phyloP scores from a whole-genome alignment of 2,329 filamentous ascomycete species.

The Chaetothyriales sp. region DNA sequence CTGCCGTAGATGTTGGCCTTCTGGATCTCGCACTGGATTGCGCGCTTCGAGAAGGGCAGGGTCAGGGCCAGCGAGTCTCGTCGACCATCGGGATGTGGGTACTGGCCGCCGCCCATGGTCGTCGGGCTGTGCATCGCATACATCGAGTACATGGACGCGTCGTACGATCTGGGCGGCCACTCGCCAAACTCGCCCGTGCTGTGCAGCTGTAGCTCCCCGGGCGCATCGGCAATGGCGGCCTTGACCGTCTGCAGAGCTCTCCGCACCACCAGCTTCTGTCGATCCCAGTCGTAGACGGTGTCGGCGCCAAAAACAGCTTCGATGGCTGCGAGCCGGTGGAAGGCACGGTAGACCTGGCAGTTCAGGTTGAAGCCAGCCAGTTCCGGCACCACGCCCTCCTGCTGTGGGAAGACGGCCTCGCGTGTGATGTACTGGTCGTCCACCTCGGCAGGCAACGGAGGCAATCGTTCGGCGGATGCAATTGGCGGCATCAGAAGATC shows the following conservation, averaged over 20 bases:
- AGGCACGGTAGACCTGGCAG: constrained; percentile 64
- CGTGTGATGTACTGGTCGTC: constrained; percentile 71
- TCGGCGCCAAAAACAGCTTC: constrained; percentile 72
- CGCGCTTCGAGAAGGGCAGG: constrained; percentile 18
- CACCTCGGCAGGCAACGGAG: constrained; percentile 64
- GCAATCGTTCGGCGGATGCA: constrained; percentile 62
- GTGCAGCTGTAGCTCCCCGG: constrained; percentile 43
- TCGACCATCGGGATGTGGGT: constrained; percentile 2
- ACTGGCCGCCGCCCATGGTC: background rate
- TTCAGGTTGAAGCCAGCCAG: constrained; percentile 71
- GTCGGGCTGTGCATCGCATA: constrained; percentile 11
- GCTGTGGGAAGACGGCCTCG: constrained; percentile 57
- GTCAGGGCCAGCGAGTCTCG: constrained; percentile 23
- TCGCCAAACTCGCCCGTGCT: constrained; percentile 14
- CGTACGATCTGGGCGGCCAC: constrained; percentile 15
- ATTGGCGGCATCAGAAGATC: constrained; percentile 64
- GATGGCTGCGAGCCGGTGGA: constrained; percentile 63
- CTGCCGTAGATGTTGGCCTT: constrained; percentile 82
- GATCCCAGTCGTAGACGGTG: constrained; percentile 59
- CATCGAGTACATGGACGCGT: constrained; percentile 15
- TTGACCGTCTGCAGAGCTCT: constrained; percentile 60
- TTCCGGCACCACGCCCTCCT: constrained; percentile 52
- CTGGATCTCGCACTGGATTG: constrained; percentile 71
- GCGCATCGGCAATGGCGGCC: constrained; percentile 51
- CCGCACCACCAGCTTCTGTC: constrained; percentile 60